phyloP scores from a whole-genome alignment of 2,329 filamentous ascomycete species.

The Epichloe festucae region DNA sequence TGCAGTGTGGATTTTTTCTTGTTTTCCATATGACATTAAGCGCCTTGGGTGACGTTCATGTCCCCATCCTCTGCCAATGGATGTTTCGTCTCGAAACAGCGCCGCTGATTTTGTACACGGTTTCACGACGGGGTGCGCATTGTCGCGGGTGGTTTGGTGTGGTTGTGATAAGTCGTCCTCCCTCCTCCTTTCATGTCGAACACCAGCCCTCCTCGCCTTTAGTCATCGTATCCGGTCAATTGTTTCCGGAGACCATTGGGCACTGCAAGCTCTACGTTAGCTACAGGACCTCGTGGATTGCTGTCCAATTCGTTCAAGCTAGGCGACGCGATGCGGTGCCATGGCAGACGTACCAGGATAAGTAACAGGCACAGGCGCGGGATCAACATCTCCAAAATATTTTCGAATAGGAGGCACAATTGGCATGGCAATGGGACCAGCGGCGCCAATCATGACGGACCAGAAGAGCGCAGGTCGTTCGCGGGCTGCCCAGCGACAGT shows the following conservation, averaged over 20 bases:
- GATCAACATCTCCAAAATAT: slow-evolving; percentile 59
- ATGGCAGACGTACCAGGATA: slow-evolving; percentile 69
- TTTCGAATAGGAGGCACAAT: slow-evolving; percentile 62
- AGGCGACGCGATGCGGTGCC: neutral
- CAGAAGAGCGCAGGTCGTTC: slow-evolving; percentile 88
- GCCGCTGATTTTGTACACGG: slow-evolving; percentile 7
- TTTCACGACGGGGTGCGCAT: neutral
- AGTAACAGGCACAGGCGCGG: slow-evolving; percentile 65
- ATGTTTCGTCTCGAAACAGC: neutral
- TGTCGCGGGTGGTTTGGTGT: neutral
- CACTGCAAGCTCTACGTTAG: slow-evolving; percentile 26
- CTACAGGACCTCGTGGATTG: neutral
- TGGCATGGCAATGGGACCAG: slow-evolving; percentile 59
- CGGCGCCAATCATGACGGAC: slow-evolving; percentile 59
- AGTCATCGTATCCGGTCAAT: slow-evolving; percentile 47
- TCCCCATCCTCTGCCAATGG: neutral
- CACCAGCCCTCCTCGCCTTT: slow-evolving; percentile 17
- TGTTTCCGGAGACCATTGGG: slow-evolving; percentile 46
- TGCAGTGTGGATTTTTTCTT: neutral
- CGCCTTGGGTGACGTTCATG: neutral
- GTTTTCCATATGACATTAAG: neutral
- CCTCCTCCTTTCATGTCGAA: neutral
- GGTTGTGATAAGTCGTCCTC: neutral
- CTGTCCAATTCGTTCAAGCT: neutral
- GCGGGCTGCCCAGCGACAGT: slow-evolving; percentile 77